Evolutionary conservation across 2,329 filamentous ascomycete genomes (phyloP).

Genomic region (Colletotrichum higginsianum): DNA sequence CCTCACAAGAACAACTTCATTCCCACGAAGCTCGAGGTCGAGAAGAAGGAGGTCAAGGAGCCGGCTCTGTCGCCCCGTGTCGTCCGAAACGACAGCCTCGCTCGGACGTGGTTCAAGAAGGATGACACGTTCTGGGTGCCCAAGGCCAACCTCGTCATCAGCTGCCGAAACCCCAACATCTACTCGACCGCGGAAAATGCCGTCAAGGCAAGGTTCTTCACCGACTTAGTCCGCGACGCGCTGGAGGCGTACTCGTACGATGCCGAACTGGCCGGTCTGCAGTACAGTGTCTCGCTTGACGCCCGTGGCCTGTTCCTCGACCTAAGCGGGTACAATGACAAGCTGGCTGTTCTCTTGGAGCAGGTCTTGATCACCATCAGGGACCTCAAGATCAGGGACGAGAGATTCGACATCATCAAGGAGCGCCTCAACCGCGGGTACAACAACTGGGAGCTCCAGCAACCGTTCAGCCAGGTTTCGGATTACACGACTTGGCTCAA

Average conservation of each 20-base stretch:
- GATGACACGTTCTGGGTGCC: constrained; percentile 99
- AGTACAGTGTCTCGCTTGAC: constrained; percentile 84
- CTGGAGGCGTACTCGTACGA: constrained; percentile 96
- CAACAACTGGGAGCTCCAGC: constrained; percentile 89
- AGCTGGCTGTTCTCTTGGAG: constrained; percentile 90
- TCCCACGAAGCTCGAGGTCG: constrained; percentile 91
- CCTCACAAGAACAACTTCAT: constrained; percentile 97
- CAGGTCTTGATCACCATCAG: constrained; percentile 89
- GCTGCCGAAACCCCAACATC: constrained; percentile 84
- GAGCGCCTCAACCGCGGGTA: constrained; percentile 84
- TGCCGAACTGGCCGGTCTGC: constrained; percentile 90
- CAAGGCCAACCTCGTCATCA: constrained; percentile 89
- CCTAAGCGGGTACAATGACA: constrained; percentile 95
- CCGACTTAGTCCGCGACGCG: constrained; percentile 88
- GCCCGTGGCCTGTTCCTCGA: constrained; percentile 82
- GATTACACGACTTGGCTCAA: constrained; percentile 87
- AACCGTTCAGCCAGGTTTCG: constrained; percentile 90
- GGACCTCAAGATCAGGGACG: constrained; percentile 86
- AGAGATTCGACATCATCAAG: constrained; percentile 92
- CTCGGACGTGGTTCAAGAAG: constrained; percentile 97
- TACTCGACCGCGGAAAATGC: constrained; percentile 83
- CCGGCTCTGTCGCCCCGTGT: constrained; percentile 82
- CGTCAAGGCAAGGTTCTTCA: constrained; percentile 85
- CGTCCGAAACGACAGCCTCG: constrained; percentile 85
- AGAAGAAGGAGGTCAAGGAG: constrained; percentile 90